These are phyloP conservation scores for Clavulina sp. DNA, from an alignment of 768 basidiomycete genomes.

Conservation along the genomic window DNA sequence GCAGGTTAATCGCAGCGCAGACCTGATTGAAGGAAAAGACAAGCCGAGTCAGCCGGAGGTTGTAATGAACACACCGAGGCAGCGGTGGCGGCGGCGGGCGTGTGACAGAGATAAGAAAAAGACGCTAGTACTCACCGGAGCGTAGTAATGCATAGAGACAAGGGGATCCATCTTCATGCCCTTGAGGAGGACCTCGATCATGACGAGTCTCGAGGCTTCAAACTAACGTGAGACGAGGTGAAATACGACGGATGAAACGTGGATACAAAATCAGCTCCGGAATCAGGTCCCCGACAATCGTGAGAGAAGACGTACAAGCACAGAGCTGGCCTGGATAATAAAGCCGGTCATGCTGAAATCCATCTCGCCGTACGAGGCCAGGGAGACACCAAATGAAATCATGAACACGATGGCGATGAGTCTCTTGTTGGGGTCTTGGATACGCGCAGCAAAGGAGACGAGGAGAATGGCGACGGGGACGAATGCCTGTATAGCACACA, in stretches of 20 bases:
- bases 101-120: constrained; percentile 5
- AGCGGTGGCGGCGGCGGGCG: neutral
- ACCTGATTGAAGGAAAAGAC: constrained; percentile 28
- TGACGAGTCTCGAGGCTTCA: constrained; percentile 84
- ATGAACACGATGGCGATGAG: constrained; percentile 71
- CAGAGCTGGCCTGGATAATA: constrained; percentile 70
- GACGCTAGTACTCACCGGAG: constrained; percentile 32
- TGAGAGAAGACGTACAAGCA: constrained; percentile 37
- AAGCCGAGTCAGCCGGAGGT: no score
- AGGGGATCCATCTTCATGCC: constrained; percentile 97
- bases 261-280: neutral
- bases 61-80: neutral
- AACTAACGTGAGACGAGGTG: constrained; percentile 31
- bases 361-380: constrained; percentile 80
- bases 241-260: constrained; percentile 12
- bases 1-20: constrained; percentile 76
- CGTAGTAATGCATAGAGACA: constrained; percentile 89
- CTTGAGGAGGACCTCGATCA: constrained; percentile 89
- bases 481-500: constrained; percentile 57
- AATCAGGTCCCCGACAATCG: neutral
- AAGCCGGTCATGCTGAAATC: constrained; percentile 78
- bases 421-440: constrained; percentile 71
- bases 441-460: constrained; percentile 81
- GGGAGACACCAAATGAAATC: constrained; percentile 80
- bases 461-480: constrained; percentile 77